Base-by-base conservation (phyloP, 2,329 filamentous ascomycete genomes). In the Corynespora cassiicola region DNA sequence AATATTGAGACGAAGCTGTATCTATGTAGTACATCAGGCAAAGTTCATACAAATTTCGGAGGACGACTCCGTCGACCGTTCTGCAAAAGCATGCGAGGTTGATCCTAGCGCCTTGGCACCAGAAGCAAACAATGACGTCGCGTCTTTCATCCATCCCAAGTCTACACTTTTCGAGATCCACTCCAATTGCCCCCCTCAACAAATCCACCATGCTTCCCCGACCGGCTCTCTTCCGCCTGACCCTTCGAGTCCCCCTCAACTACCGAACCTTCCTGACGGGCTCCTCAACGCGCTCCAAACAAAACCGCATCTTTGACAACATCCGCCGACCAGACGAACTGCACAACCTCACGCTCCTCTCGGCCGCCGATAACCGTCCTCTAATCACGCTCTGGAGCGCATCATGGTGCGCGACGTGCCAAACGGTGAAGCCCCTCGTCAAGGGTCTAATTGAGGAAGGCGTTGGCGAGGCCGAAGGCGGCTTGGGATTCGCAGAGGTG, bases 371-470 rank as follows among this genome's bases (percentile, higher is more conserved):
- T 9, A 68, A 72, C 26, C 61, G 64, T 7, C 66, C 75, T 0
- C 56, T 79, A 1, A 67, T 78, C 28, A 78, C 76, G 0, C 57
- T 78, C 8, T 79, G 75, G 75, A 75, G 68, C 25, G 72, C 76
- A 2, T 69, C 69, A 3, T 78, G 73, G 71, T 75, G 72, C 44
- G 54, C 63, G 2, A 70, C 69, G 5, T 77, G 74, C 54, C 66
- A 69, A 16, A 53, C 59, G 7, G 61, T 77, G 5, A 65, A 68
- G 7, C 73, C 74, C 1, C 44, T 77, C 5, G 34, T 78, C 7
- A 58, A 56, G n/a, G 46, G 58, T 3, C 50, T 78, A 21, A 65
- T 78, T 18, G 65, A 72, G 34, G 72, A 75, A 27, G 62, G 69
- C 2, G 52, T 74, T 0, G 75, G 75, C 1, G 71, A 77, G 44